These are phyloP conservation scores for Chara braunii DNA, from an alignment of 139 green algal species.

Conservation along the genomic window DNA sequence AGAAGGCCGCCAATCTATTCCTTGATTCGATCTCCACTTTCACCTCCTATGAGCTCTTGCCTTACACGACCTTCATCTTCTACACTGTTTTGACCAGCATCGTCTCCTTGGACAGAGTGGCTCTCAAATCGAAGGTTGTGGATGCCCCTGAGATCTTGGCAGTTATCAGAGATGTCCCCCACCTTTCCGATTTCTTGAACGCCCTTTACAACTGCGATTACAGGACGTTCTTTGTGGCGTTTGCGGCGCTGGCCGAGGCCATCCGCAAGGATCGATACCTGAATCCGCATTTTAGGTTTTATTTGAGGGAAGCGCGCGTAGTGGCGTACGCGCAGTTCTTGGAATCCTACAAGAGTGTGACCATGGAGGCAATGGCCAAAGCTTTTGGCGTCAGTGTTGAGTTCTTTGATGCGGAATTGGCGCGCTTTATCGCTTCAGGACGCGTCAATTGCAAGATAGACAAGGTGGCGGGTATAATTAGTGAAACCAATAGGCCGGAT, in stretches of 20 bases:
- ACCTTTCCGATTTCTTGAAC: constrained; percentile 71
- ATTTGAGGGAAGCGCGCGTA: constrained; percentile 79
- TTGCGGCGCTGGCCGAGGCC: constrained; percentile 34
- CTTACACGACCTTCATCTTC: constrained; percentile 77
- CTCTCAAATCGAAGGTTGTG: constrained; percentile 59
- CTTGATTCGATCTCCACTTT: constrained; percentile 94
- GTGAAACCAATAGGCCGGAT: constrained; percentile 89
- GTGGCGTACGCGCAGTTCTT: constrained; percentile 91
- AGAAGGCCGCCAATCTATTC: constrained; percentile 74
- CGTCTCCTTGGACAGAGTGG: constrained; percentile 58
- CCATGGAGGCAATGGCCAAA: constrained; percentile 76
- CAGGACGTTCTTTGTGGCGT: constrained; percentile 72
- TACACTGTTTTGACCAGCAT: constrained; percentile 80
- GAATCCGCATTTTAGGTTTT: constrained; percentile 80
- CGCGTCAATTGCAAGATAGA: constrained; percentile 92
- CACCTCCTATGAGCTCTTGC: constrained; percentile 88
- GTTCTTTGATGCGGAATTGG: constrained; percentile 65
- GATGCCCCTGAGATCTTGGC: constrained; percentile 89
- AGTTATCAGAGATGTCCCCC: constrained; percentile 74
- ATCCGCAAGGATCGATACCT: constrained; percentile 55
- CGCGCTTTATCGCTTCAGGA: constrained; percentile 85
- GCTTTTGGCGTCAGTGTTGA: constrained; percentile 64
- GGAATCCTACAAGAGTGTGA: constrained; percentile 94
- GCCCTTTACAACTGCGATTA: constrained; percentile 88
- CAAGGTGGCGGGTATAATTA: constrained; percentile 73